These are phyloP conservation scores for Pestalotiopsis sp. DNA, from an alignment of 2,329 filamentous ascomycete species.

Conservation along the genomic window DNA sequence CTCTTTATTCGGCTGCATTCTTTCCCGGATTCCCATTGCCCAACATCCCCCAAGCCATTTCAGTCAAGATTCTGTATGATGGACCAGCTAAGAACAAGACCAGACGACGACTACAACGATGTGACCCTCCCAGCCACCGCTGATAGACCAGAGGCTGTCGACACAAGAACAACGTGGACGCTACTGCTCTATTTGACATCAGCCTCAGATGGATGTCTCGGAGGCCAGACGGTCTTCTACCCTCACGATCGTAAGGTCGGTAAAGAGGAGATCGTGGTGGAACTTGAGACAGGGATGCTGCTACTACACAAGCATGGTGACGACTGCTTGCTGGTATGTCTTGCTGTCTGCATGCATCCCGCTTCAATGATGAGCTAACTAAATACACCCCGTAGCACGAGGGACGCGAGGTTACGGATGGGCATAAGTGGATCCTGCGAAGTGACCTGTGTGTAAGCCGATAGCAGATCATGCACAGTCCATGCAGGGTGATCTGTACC, in stretches of 20 bases:
- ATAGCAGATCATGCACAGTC: background rate
- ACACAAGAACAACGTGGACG: constrained; percentile 84
- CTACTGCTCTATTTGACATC: constrained; percentile 85
- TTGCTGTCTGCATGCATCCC: background rate
- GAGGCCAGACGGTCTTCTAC: constrained; percentile 92
- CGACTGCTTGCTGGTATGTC: constrained; percentile 74
- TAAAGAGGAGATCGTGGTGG: constrained; percentile 68
- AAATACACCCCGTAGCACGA: constrained; percentile 62
- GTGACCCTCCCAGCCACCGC: constrained; percentile 54
- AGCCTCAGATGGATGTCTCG: constrained; percentile 69
- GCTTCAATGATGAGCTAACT: constrained; percentile 11
- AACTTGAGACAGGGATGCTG: constrained; percentile 80
- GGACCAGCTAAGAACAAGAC: constrained; percentile 15
- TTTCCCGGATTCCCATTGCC: background rate
- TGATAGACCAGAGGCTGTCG: constrained; percentile 33
- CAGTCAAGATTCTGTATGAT: background rate
- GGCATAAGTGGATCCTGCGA: background rate
- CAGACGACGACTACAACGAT: constrained; percentile 85
- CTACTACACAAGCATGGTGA: constrained; percentile 86
- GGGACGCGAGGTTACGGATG: constrained; percentile 71
- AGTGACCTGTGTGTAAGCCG: background rate
- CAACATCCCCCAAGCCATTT: background rate
- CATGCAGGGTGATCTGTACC: background rate
- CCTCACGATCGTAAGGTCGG: constrained; percentile 61
- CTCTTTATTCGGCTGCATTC: background rate